Evolutionary conservation across 2,329 filamentous ascomycete genomes (phyloP).

Genomic region (Pestalotiopsis sp.): DNA sequence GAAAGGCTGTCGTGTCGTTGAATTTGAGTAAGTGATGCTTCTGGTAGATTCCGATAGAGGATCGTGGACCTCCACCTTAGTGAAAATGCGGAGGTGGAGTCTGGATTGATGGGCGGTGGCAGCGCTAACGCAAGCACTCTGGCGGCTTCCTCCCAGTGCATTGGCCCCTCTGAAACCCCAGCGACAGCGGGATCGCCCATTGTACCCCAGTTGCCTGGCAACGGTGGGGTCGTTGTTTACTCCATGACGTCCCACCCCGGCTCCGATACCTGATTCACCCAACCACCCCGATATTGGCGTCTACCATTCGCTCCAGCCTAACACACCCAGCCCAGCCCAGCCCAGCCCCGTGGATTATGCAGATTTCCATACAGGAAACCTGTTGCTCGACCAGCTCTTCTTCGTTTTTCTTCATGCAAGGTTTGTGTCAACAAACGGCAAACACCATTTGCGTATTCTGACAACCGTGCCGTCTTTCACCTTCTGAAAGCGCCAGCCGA

Average conservation of each 20-base stretch:
- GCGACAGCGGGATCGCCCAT: background rate
- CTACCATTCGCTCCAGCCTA: background rate
- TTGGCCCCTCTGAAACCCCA: background rate
- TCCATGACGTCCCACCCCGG: conserved; percentile 7
- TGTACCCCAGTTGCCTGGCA: conserved; percentile 10
- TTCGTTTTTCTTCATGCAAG: background rate
- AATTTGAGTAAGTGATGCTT: background rate
- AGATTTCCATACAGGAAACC: conserved; percentile 3
- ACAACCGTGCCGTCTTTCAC: background rate
- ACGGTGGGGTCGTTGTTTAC: conserved; percentile 8
- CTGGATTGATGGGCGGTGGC: background rate
- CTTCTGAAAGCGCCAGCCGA: background rate
- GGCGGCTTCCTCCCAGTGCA: background rate
- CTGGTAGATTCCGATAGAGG: background rate
- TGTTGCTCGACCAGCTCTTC: background rate
- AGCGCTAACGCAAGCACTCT: conserved; percentile 5
- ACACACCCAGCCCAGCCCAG: background rate
- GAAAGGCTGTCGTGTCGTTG: background rate
- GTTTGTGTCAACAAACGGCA: background rate
- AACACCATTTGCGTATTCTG: background rate
- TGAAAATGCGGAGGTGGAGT: conserved; percentile 1
- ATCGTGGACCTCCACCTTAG: background rate
- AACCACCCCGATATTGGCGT: background rate
- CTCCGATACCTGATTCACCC: background rate
- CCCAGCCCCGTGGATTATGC: conserved; percentile 10